These are phyloP conservation scores for Rhizopus microsporus DNA, from an alignment of 371 early-diverging fungal genomes.

Conservation along the genomic window DNA sequence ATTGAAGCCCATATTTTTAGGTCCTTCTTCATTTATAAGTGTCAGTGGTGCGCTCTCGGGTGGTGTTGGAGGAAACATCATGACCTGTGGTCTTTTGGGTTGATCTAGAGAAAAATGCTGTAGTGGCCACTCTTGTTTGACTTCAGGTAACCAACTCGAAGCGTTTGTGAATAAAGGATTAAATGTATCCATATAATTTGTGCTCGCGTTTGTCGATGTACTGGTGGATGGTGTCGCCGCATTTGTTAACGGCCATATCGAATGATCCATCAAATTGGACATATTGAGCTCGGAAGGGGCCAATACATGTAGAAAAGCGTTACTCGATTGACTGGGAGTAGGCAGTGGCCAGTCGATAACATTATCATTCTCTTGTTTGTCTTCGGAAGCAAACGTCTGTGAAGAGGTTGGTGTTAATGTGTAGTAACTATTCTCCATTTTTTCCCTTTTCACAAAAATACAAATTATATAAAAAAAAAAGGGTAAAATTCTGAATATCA, in stretches of 20 bases:
- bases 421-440: too few relatives aligned
- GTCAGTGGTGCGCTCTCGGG: not conserved
- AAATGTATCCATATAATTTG: conserved; percentile 4
- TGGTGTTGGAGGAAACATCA: conserved; percentile 7
- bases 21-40: not conserved
- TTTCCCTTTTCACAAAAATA: too few relatives aligned
- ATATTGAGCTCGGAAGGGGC: conserved; percentile 8
- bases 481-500: not conserved
- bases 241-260: conserved; percentile 5
- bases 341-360: not conserved
- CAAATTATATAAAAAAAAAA: too few relatives aligned
- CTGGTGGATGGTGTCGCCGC: not conserved
- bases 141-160: conserved; percentile 8
- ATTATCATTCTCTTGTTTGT: not conserved
- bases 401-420: too few relatives aligned
- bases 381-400: not conserved
- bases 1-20: not conserved
- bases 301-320: conserved; percentile 2
- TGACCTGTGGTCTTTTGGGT: not conserved
- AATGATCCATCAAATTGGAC: conserved; percentile 3
- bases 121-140: conserved; percentile 22
- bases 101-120: not conserved
- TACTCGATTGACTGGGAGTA: not conserved
- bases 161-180: conserved; percentile 8
- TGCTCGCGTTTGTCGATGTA: not conserved